Evolutionary conservation across 768 basidiomycete genomes (phyloP), one percentile per base, ranked within the genome.

Genomic region (Leucocoprinus sp.): DNA sequence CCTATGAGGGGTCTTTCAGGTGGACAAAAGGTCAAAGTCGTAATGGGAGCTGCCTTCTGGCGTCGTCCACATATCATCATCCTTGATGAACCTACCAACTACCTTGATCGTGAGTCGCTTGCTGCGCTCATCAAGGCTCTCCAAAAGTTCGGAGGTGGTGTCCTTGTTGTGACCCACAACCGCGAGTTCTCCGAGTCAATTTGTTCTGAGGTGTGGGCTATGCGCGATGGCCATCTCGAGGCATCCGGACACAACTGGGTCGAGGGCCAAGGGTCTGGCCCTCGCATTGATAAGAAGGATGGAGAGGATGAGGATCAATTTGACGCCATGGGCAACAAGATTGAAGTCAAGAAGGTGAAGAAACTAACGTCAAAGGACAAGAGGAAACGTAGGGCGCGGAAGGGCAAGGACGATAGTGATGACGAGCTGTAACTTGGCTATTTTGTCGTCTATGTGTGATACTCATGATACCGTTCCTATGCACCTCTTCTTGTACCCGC

Each of bases 221-320:
- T 98, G 96, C 83, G 87, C 41, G 91, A 98, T 63, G 96, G 96
- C 59, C 82, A 74, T 56, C 82, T 98, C 53, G 91, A 93, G 72
- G 92, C 95, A 5, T 97, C 93, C 35, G 93, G 93, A 51, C 92
- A 95, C 76, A 95, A 96, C 79, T 96, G 93, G 95, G 92, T 96
- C 60, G 96, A 98, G 69, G 96, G 96, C 38, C 96, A 99, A 66
- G 96, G 96, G 45, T 75, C 91, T 15, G 95, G 95, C 8, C 65
- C 92, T 35, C 82, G 93, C 48, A 98, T 99, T 57, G 96, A 96
- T 78, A 87, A 92, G 80, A 78, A 78, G 59, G 86, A 78, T 5
- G 93, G 84, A 40, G 90, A 90, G 55, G 93, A 96, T 51, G 90
- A 93, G 40, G 92, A 80, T 31, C 69, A 76, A 57, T 98, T 87